Percentiles rank a stretch among this genome's conserved stretches.
phyloP scores from a whole-genome alignment of 345 rosid genomes.

The Camelina laxa region DNA sequence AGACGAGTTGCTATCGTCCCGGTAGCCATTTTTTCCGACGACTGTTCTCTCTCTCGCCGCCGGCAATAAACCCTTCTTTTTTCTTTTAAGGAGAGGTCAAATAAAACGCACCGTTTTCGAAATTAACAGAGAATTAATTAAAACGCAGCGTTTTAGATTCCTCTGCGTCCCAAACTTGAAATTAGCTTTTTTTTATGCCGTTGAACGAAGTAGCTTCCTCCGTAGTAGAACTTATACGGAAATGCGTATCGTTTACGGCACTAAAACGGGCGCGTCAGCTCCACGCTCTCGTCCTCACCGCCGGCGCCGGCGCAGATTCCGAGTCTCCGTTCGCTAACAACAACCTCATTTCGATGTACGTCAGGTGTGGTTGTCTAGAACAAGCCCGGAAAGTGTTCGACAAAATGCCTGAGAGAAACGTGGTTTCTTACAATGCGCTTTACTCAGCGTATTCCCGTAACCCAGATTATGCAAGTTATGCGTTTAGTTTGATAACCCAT shows the following conservation, averaged over 20 bases:
- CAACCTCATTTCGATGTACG: conserved; percentile 70
- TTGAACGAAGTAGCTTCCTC: conserved; percentile 45
- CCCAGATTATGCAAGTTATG: conserved; percentile 37
- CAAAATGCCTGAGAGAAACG: conserved; percentile 66
- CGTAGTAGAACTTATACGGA: conserved; percentile 49
- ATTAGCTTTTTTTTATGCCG: conserved; percentile 40
- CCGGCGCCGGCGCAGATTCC: conserved; percentile 23
- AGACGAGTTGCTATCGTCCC: conserved; percentile 44
- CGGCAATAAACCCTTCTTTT: not conserved
- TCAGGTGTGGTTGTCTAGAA: conserved; percentile 55
- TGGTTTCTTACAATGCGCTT: conserved; percentile 69
- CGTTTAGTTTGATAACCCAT: conserved; percentile 44
- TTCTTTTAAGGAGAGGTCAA: not conserved
- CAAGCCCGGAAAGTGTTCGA: conserved; percentile 60
- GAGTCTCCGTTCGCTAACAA: conserved; percentile 62
- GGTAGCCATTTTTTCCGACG: conserved; percentile 46
- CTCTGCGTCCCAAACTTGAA: too few relatives aligned
- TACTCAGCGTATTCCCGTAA: conserved; percentile 70
- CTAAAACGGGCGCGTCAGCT: conserved; percentile 58
- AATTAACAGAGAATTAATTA: not conserved
- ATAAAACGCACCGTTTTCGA: not conserved
- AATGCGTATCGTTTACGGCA: conserved; percentile 56
- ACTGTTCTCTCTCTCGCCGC: conserved; percentile 20
- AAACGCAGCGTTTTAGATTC: conserved; percentile 31
- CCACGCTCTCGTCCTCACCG: conserved; percentile 66